Evolutionary conservation across 148 eudicot species (phyloP), one percentile per base, ranked within the genome.

Genomic region (Rhododendron ovatum): DNA sequence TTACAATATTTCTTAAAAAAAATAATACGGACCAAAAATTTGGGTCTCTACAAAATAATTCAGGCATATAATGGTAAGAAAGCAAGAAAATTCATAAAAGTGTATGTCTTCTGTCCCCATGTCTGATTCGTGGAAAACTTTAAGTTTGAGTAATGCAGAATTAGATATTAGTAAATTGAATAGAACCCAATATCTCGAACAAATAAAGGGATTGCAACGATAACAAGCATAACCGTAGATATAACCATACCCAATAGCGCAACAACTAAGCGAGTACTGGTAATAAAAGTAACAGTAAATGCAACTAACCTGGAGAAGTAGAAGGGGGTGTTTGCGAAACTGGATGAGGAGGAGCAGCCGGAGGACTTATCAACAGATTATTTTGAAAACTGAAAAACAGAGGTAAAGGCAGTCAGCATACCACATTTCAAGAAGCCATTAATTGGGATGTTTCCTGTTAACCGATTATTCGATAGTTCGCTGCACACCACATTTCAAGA

Each of bases 381-480:
- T 91, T 90, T 2, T 47, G 47, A 89, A 93, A 96, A 94, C 98
- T 95, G 93, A 67, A 89, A 86, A 71, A 35, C 33, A 69, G 15
- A 77, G 87, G 84, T 13, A 74, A 30, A 12, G 55, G 80, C 67
- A 79, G 84, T 88, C 85, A 78, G 84, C 81, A 65, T 47, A 83
- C 69, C 37, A 89, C 63, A 87, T n/a, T n/a, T n/a, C n/a, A 96
- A 96, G 78, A 98, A 96, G n/a, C 99, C 98, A 89, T 94, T 93
- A 82, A 89, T 87, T 47, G 96, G 99, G 88, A 92, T 83, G 30
- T 2, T 33, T 85, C 99, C 98, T 57, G 86, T 83, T 78, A 96
- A 88, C 13, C 61, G 51, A 81, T 96, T 96, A 86, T 83, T 88
- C 73, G 99, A 95, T 33, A 96, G 91, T 92, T 96, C 99, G 86